A percentile compares a stretch with the other conserved stretches of the same genome.
These are phyloP conservation scores for Penicillium janthinellum DNA, from an alignment of 2,329 filamentous ascomycete species.

Conservation along the genomic window DNA sequence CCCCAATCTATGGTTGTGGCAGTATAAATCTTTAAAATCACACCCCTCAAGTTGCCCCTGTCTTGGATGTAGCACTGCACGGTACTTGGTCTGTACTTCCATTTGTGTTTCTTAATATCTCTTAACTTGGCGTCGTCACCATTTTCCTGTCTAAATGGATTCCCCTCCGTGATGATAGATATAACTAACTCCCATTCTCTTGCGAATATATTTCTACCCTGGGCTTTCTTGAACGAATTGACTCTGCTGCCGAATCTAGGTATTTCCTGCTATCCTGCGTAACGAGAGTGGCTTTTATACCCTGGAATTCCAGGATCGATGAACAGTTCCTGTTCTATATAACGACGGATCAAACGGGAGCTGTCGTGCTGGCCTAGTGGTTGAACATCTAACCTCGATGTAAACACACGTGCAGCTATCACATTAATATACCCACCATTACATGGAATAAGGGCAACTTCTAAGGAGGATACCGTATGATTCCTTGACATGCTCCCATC, in stretches of 20 bases:
- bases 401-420: no score
- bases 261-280: constrained; percentile 11
- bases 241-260: constrained; percentile 22
- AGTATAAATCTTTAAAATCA: constrained; percentile 22
- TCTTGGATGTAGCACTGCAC: constrained; percentile 17
- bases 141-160: constrained; percentile 13
- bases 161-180: constrained; percentile 29
- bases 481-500: neutral
- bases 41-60: constrained; percentile 4
- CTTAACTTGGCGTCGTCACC: neutral
- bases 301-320: no score
- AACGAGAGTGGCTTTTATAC: no score
- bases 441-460: no score
- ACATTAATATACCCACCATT: no score
- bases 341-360: no score
- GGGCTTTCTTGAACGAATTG: constrained; percentile 24
- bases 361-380: no score
- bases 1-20: constrained; percentile 20
- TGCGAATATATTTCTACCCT: constrained; percentile 24
- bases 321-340: no score
- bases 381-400: no score
- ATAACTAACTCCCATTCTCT: constrained; percentile 24
- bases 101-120: neutral
- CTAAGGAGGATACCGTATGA: no score
- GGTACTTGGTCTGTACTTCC: neutral